Conservation (phyloP, 371 early-diverging fungal species). For the Mortierella sp. region DNA sequence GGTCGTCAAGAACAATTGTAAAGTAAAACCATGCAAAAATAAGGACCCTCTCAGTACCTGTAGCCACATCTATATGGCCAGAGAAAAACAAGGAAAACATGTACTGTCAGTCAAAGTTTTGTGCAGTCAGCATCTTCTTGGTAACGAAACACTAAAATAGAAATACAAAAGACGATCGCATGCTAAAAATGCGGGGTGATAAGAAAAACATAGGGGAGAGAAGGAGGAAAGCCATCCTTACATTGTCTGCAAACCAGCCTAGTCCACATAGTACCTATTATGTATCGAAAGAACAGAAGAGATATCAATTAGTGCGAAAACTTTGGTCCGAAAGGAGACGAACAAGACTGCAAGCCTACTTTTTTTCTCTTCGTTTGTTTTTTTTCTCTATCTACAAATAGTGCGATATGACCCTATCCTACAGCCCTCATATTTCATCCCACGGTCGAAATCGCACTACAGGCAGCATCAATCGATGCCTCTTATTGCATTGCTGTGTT, state of each 20-base stretch:
- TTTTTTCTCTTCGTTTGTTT: background rate
- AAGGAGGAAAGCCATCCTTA: conserved; percentile 49
- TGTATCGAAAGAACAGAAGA: background rate
- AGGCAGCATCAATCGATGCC: background rate
- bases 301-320: background rate
- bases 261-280: conserved; percentile 80
- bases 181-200: background rate
- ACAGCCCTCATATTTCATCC: background rate
- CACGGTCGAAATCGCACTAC: background rate
- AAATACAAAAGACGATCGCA: conserved; percentile 1
- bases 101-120: background rate
- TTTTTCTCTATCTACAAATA: background rate
- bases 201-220: background rate
- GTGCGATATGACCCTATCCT: background rate
- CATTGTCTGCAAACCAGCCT: conserved; percentile 92
- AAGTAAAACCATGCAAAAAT: too few species aligned
- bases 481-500: background rate
- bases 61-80: conserved; percentile 71
- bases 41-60: too few species aligned
- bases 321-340: background rate
- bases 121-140: background rate
- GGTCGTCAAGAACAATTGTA: too few species aligned
- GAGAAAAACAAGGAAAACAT: background rate
- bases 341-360: background rate
- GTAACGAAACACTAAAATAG: background rate